Conservation (phyloP, 139 green algal genomes). For the Tetradesmus lagerheimii region DNA sequence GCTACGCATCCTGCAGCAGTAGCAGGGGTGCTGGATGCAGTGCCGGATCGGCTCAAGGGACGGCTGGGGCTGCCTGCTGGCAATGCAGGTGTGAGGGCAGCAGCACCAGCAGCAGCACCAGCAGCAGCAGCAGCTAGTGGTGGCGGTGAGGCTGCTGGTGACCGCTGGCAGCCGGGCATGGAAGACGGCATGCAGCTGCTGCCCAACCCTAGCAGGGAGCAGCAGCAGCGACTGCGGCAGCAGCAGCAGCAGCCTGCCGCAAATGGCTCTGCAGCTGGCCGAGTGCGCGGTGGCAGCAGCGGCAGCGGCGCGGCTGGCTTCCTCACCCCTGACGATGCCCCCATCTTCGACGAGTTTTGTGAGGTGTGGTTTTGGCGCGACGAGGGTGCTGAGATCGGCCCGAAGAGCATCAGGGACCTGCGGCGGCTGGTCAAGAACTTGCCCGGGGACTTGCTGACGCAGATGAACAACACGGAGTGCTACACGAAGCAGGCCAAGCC, state of each 20-base stretch:
- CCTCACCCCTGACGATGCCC: neutral
- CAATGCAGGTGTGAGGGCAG: too few relatives aligned
- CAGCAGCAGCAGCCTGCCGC: neutral
- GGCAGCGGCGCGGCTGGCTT: neutral
- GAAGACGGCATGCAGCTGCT: neutral
- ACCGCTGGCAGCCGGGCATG: constrained; percentile 20
- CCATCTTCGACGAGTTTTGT: constrained; percentile 32
- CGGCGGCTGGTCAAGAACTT: neutral
- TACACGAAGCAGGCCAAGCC: constrained; percentile 20
- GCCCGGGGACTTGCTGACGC: neutral
- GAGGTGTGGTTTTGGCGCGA: constrained; percentile 29
- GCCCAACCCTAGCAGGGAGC: neutral
- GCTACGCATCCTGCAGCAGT: neutral
- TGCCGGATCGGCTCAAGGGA: constrained; percentile 4
- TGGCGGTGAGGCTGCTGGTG: neutral
- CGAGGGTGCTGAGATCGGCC: constrained; percentile 9
- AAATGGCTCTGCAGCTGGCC: neutral
- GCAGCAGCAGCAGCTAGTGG: neutral
- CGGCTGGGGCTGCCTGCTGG: neutral
- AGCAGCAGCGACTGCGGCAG: neutral
- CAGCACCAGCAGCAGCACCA: neutral
- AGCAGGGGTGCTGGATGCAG: neutral
- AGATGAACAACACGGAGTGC: constrained; percentile 25
- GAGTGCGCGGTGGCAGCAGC: neutral
- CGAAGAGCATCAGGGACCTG: constrained; percentile 40